Conservation (phyloP, 2,329 filamentous ascomycete species). For the Tricladium varicosporioides region DNA sequence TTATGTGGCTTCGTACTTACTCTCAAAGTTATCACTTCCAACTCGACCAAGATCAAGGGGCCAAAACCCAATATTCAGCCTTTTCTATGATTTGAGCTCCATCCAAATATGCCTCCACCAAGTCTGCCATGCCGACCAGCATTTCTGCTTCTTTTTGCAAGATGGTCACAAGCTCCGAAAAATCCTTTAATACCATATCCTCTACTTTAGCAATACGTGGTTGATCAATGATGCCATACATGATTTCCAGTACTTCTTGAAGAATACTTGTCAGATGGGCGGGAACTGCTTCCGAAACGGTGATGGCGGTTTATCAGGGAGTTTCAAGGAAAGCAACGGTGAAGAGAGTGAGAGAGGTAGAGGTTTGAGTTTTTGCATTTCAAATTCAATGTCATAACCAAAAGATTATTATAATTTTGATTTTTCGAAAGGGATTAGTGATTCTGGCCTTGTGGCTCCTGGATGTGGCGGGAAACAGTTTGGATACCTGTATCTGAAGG, state of each 20-base stretch:
- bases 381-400: neutral
- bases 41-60: neutral
- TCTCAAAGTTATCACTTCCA: neutral
- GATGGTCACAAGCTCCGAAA: constrained; percentile 21
- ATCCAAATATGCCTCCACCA: constrained; percentile 22
- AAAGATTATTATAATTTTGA: neutral
- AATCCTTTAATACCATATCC: constrained; percentile 11
- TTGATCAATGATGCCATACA: constrained; percentile 19
- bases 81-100: constrained; percentile 11
- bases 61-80: neutral
- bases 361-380: neutral
- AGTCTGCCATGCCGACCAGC: constrained; percentile 14
- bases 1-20: neutral
- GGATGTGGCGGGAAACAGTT: neutral
- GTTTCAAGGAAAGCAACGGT: neutral
- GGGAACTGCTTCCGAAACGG: constrained; percentile 14
- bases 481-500: neutral
- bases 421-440: neutral
- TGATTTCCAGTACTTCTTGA: constrained; percentile 18
- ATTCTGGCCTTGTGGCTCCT: neutral
- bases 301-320: constrained; percentile 6
- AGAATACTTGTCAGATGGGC: constrained; percentile 18
- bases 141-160: constrained; percentile 25
- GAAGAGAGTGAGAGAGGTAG: neutral
- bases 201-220: constrained; percentile 12